Base-by-base conservation (phyloP, 257 asterid genomes). In the Solanum pinnatisectum region DNA sequence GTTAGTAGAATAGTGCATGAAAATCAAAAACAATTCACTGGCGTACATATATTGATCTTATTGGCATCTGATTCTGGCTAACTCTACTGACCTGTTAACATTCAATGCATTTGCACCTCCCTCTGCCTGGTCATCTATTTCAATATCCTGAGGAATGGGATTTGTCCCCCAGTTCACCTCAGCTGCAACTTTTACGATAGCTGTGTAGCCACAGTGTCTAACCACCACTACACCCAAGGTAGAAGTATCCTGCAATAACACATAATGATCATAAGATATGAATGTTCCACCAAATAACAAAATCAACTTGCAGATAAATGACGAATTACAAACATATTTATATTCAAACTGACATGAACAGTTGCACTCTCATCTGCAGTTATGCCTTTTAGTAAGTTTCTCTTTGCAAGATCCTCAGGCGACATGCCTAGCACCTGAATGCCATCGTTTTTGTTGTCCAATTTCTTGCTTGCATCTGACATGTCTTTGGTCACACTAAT, bases 31-130 rank as follows among this genome's bases (percentile, higher is more conserved):
- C 10, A 72, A 44, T 44, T 67, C 16, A 11, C 85, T n/a, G 52
- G 30, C 8, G 86, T 76, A 86, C 42, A 42, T 30, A 72, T 36
- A 87, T 70, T 33, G 8, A 83, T 76, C 76, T 46, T 46, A 81
- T 32, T 32, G 86, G 44, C 65, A 49, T 49, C 86, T 49, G 86
- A 82, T 49, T 82, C 44, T 49, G 70, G 86, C 25, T 1, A 82
- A 82, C 44, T 36, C 49, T 49, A 32, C 30, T 79, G 87, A 97
- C 99, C 99, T 96, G 94, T 95, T 97, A 92, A 97, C 87, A 76
- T 95, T 97, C 71, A 97, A 98, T 44, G 98, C 95, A 88, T 94
- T 96, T 27, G 97, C 98, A 67, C 99, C 99, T 84, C 99, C 99
- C 85, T 94, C 98, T 22, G 93, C 92, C 90, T 95, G 98, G 87